A percentile compares a stretch with the other conserved stretches of the same genome.
phyloP scores from a whole-genome alignment of 768 basidiomycete genomes.

The Hygrophorus pudorinus region DNA sequence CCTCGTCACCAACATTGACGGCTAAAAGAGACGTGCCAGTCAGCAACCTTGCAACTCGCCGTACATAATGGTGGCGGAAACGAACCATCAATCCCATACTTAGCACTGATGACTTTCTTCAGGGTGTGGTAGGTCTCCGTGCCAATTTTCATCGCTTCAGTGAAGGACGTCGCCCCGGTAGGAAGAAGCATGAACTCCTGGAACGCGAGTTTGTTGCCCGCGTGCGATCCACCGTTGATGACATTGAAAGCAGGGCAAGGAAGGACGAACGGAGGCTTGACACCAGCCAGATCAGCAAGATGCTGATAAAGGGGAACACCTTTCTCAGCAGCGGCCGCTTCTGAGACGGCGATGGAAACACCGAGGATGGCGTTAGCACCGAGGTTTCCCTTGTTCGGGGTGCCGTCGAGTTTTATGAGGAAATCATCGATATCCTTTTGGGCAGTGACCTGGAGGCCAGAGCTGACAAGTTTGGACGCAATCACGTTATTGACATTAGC shows the following conservation, averaged over 20 bases:
- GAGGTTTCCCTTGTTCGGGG: slow-evolving; percentile 97
- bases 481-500: slow-evolving; percentile 88
- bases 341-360: slow-evolving; percentile 90
- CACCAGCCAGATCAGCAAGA: slow-evolving; percentile 90
- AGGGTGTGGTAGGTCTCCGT: slow-evolving; percentile 96
- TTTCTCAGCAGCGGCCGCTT: slow-evolving; percentile 93
- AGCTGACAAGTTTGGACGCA: slow-evolving; percentile 79
- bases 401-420: slow-evolving; percentile 96
- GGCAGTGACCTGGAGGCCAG: slow-evolving; percentile 71
- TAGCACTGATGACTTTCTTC: slow-evolving; percentile 98
- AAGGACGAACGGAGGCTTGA: slow-evolving; percentile 89
- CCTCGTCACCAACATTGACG: slow-evolving; percentile 99
- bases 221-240: slow-evolving; percentile 99
- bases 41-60: slow-evolving; percentile 10
- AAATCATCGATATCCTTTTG: slow-evolving; percentile 97
- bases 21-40: slow-evolving; percentile 35
- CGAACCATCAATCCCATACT: slow-evolving; percentile 97
- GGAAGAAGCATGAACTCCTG: slow-evolving; percentile 99
- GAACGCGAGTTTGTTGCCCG: slow-evolving; percentile 99
- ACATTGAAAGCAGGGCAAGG: slow-evolving; percentile 96
- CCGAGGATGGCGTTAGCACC: slow-evolving; percentile 99
- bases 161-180: slow-evolving; percentile 84
- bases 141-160: slow-evolving; percentile 97
- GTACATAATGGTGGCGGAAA: slow-evolving; percentile 7
- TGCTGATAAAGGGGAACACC: slow-evolving; percentile 93